Evolutionary conservation across 1,284 basidiomycete species (phyloP).

Genomic region (Cutaneotrichosporon dermatis): DNA sequence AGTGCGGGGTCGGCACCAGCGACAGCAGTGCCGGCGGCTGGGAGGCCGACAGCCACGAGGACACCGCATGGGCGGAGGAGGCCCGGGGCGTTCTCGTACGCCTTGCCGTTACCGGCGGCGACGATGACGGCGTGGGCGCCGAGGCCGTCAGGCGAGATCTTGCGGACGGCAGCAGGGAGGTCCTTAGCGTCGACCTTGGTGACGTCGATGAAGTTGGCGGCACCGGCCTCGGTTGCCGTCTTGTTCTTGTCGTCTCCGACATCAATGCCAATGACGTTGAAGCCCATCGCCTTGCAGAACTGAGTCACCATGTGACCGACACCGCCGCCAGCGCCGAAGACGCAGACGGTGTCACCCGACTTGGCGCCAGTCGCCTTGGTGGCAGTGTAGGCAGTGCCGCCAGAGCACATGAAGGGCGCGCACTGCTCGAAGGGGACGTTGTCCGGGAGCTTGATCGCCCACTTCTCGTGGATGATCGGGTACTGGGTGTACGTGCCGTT

Average conservation of each 20-base stretch:
- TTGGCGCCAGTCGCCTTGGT: constrained; percentile 17
- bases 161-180: constrained; percentile 11
- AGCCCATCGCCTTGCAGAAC: constrained; percentile 18
- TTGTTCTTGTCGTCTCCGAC: constrained; percentile 15
- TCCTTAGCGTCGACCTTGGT: constrained; percentile 5
- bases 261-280: constrained; percentile 19
- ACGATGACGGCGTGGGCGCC: constrained; percentile 20
- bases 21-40: constrained; percentile 32
- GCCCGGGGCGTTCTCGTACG: constrained; percentile 12
- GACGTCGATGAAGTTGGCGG: constrained; percentile 14
- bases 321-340: constrained; percentile 18
- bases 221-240: constrained; percentile 9
- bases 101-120: constrained; percentile 19
- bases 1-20: constrained; percentile 33
- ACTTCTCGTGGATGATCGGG: constrained; percentile 13
- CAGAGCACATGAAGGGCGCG: constrained; percentile 22
- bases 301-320: constrained; percentile 23
- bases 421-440: constrained; percentile 16
- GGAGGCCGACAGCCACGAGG: constrained; percentile 19
- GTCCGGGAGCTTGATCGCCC: constrained; percentile 18
- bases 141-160: constrained; percentile 11
- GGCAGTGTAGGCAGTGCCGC: constrained; percentile 21
- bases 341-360: constrained; percentile 11
- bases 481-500: constrained; percentile 21
- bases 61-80: constrained; percentile 14